A percentile compares a stretch with the other conserved stretches of the same genome.
phyloP scores from a whole-genome alignment of 148 eudicot genomes.

The Mesembryanthemum crystallinum region DNA sequence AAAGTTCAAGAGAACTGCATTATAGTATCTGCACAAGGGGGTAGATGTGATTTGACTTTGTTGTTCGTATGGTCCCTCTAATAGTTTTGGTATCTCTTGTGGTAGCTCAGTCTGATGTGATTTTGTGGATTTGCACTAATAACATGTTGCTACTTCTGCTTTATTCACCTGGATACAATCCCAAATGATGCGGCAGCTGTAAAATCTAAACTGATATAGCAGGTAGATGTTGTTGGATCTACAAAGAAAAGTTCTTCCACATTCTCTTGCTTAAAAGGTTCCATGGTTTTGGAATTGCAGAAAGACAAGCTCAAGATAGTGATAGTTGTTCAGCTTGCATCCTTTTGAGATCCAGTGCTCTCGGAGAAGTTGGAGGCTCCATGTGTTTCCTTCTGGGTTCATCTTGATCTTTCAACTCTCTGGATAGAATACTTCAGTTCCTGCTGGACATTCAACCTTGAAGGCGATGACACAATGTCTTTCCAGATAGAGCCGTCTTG shows the following conservation, averaged over 20 bases:
- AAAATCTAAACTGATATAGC: constrained; percentile 10
- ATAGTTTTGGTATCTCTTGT: background rate
- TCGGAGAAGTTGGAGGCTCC: constrained; percentile 8
- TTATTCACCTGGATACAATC: constrained; percentile 14
- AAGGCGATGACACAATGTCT: constrained; percentile 93
- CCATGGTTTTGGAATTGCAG: constrained; percentile 5
- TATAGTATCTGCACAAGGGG: background rate
- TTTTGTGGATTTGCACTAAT: background rate
- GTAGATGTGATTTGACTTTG: background rate
- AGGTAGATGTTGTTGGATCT: constrained; percentile 20
- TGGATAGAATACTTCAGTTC: constrained; percentile 88
- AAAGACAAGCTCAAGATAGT: constrained; percentile 18
- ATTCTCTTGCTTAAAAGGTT: constrained; percentile 12
- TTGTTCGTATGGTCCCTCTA: background rate
- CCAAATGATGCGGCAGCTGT: constrained; percentile 14
- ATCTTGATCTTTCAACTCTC: constrained; percentile 58
- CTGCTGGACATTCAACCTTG: constrained; percentile 80
- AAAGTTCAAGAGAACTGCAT: background rate
- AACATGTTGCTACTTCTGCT: constrained; percentile 8
- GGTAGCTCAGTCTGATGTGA: constrained; percentile 5
- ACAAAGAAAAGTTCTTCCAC: constrained; percentile 15
- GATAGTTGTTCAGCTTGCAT: constrained; percentile 18
- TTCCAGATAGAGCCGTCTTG: constrained; percentile 79
- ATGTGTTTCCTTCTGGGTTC: constrained; percentile 6
- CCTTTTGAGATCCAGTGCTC: background rate